These are phyloP conservation scores for Axilococcus clingmanii DNA, from an alignment of 139 green algal species.

Conservation along the genomic window DNA sequence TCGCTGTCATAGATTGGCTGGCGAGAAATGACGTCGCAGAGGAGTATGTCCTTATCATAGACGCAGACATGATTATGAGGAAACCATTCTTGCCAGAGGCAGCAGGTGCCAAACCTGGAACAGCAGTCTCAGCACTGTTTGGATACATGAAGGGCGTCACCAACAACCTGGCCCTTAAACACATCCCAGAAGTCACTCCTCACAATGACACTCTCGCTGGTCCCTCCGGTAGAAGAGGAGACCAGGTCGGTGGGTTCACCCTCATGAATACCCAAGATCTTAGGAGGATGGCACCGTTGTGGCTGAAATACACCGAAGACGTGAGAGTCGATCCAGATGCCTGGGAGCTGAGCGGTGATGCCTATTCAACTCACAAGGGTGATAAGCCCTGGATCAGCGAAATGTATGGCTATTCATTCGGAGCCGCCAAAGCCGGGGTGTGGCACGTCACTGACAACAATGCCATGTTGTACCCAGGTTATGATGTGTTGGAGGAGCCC, in stretches of 20 bases:
- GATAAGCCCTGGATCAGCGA: constrained; percentile 33
- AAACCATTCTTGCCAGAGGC: constrained; percentile 23
- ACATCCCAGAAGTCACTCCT: constrained; percentile 36
- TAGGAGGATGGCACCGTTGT: constrained; percentile 52
- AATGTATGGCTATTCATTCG: constrained; percentile 71
- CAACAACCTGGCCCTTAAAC: constrained; percentile 36
- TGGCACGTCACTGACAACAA: constrained; percentile 63
- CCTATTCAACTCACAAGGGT: constrained; percentile 27
- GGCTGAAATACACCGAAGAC: constrained; percentile 61
- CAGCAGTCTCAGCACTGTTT: constrained; percentile 27
- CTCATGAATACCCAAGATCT: constrained; percentile 71
- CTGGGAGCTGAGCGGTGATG: constrained; percentile 45
- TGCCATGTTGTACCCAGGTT: constrained; percentile 77
- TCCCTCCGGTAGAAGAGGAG: constrained; percentile 21
- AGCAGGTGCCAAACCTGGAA: constrained; percentile 15
- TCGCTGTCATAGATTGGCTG: constrained; percentile 69
- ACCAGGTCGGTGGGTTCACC: constrained; percentile 71
- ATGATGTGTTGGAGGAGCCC: constrained; percentile 33
- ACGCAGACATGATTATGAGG: constrained; percentile 58
- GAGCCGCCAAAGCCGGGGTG: constrained; percentile 50
- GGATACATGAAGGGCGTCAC: constrained; percentile 34
- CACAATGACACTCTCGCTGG: constrained; percentile 55
- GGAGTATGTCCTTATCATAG: constrained; percentile 51
- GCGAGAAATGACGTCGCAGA: constrained; percentile 32
- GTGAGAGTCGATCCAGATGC: constrained; percentile 26